These are phyloP conservation scores for Fusarium temperatum DNA, from an alignment of 2,329 filamentous ascomycete species.

Conservation along the genomic window DNA sequence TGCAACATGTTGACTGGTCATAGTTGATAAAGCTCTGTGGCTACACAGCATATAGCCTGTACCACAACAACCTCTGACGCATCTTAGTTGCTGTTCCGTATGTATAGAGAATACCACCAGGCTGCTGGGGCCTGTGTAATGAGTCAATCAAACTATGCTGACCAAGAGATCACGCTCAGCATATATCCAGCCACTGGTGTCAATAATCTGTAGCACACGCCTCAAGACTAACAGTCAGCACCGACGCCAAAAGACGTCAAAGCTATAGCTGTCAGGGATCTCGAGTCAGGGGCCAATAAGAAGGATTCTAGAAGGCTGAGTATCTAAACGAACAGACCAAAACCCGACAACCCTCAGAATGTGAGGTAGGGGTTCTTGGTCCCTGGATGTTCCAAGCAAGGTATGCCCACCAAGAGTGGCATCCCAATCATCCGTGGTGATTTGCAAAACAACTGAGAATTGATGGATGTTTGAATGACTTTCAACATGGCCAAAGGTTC, in stretches of 20 bases:
- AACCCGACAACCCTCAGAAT: slow-evolving; percentile 3
- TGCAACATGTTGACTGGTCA: slow-evolving; percentile 24
- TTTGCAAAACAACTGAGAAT: background rate
- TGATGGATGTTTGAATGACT: background rate
- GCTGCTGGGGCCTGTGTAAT: slow-evolving; percentile 13
- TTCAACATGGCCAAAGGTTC: background rate
- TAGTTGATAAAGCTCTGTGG: background rate
- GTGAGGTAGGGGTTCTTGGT: slow-evolving; percentile 23
- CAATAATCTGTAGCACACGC: slow-evolving; percentile 25
- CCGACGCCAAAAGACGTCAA: slow-evolving; percentile 27
- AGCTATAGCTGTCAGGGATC: slow-evolving; percentile 26
- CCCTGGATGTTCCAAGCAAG: slow-evolving; percentile 1
- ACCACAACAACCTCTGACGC: slow-evolving; percentile 11
- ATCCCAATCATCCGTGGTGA: slow-evolving; percentile 2
- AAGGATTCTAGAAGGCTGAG: slow-evolving; percentile 44
- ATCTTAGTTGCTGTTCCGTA: background rate
- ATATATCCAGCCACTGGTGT: slow-evolving; percentile 15
- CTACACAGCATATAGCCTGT: background rate
- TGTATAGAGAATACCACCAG: slow-evolving; percentile 16
- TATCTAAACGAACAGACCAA: slow-evolving; percentile 14
- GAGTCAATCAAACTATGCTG: slow-evolving; percentile 24
- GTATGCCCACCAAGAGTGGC: slow-evolving; percentile 10
- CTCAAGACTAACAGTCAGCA: slow-evolving; percentile 14
- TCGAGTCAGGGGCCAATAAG: slow-evolving; percentile 19
- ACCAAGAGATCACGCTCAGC: slow-evolving; percentile 4